phyloP scores from a whole-genome alignment of 192 early-diverging fungal species.

The Coemansia sp. region DNA sequence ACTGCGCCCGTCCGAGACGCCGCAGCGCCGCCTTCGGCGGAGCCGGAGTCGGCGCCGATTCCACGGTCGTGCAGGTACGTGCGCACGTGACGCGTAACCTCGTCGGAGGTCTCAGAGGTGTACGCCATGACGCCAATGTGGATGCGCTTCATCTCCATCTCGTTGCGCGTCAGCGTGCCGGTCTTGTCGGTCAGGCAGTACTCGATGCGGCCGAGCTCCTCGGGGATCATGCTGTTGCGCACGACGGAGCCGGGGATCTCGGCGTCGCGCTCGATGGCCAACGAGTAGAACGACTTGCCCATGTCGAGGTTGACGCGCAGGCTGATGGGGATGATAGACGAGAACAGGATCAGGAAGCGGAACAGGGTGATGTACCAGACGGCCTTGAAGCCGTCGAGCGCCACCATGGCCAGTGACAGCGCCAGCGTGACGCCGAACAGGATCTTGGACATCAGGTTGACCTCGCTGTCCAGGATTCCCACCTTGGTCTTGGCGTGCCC shows the following conservation, averaged over 20 bases:
- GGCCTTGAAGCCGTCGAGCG: conserved; percentile 82
- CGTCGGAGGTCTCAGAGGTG: conserved; percentile 84
- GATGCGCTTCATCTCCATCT: conserved; percentile 93
- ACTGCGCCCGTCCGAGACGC: conserved; percentile 3
- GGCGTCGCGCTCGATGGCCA: conserved; percentile 82
- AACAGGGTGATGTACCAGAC: conserved; percentile 90
- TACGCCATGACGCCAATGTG: conserved; percentile 97
- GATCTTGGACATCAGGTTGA: conserved; percentile 92
- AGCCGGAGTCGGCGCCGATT: background rate
- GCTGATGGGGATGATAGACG: conserved; percentile 94
- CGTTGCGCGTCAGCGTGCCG: conserved; percentile 92
- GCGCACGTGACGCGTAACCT: conserved; percentile 69
- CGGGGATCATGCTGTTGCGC: conserved; percentile 91
- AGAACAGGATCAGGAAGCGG: conserved; percentile 93
- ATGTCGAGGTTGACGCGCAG: conserved; percentile 94
- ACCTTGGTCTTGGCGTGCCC: conserved; percentile 88
- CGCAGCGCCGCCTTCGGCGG: background rate
- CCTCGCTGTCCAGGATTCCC: conserved; percentile 84
- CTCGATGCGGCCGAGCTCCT: conserved; percentile 91
- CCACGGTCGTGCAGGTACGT: conserved; percentile 32
- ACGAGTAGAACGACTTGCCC: conserved; percentile 92
- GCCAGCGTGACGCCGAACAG: conserved; percentile 80
- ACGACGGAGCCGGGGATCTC: conserved; percentile 87
- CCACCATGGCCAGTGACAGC: conserved; percentile 84
- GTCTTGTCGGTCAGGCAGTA: conserved; percentile 95